Percentiles rank a stretch among this genome's conserved stretches.
Conservation (phyloP, 1,284 basidiomycete species). For the Coniferiporia sulphurascens region DNA sequence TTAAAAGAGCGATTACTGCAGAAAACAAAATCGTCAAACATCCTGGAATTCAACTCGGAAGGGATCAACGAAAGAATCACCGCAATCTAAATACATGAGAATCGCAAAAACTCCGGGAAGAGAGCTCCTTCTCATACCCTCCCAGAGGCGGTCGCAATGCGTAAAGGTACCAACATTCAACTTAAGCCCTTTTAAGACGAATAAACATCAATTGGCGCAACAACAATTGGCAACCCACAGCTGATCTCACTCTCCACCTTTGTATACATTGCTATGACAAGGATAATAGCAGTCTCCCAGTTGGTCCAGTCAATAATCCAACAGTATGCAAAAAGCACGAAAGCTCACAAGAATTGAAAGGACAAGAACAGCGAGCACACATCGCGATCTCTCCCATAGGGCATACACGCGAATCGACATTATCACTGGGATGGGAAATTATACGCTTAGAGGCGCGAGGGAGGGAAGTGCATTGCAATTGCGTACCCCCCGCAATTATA, state of each 20-base stretch:
- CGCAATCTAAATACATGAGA: background rate
- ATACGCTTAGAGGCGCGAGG: no score
- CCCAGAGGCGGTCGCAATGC: background rate
- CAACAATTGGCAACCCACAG: background rate
- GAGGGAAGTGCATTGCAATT: background rate
- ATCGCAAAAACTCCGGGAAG: background rate
- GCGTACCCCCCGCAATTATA: constrained; percentile 3
- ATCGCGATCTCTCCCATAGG: constrained; percentile 1
- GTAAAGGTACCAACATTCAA: background rate
- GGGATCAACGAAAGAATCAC: background rate
- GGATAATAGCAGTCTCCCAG: background rate
- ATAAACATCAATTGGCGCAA: background rate
- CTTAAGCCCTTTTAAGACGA: background rate
- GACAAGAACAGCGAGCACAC: background rate
- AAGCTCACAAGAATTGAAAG: background rate
- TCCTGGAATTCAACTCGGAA: no score
- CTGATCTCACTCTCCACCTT: background rate
- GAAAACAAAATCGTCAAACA: background rate
- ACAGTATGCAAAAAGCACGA: background rate
- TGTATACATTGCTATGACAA: background rate
- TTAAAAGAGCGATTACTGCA: background rate
- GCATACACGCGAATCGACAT: constrained; percentile 13
- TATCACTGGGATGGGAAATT: background rate
- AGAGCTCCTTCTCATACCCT: background rate
- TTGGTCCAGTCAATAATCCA: background rate